Conservation (phyloP, 2,329 filamentous ascomycete species). For the Neonectria coccinea region DNA sequence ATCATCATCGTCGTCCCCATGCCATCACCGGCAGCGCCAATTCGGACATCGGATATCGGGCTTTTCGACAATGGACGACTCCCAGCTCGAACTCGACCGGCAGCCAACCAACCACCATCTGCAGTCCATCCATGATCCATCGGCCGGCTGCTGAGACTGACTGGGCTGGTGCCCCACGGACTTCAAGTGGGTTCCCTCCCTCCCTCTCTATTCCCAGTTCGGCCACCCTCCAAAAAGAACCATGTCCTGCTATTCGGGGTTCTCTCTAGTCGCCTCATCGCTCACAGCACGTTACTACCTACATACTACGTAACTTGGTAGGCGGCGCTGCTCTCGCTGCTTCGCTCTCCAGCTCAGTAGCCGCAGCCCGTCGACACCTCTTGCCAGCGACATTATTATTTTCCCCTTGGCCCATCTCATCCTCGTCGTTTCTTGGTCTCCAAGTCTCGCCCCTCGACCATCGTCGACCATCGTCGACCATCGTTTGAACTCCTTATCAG, state of each 20-base stretch:
- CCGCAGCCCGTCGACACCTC: constrained; percentile 6
- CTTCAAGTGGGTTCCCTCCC: constrained; percentile 17
- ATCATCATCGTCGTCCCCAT: constrained; percentile 7
- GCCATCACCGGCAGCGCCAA: constrained; percentile 13
- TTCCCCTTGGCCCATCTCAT: constrained; percentile 25
- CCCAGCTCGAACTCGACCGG: not conserved
- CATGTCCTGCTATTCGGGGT: constrained; percentile 23
- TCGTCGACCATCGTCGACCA: not conserved
- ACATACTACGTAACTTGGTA: constrained; percentile 9
- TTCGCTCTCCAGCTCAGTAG: constrained; percentile 6
- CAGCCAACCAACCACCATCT: not conserved
- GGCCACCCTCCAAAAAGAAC: constrained; percentile 24
- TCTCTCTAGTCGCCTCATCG: constrained; percentile 27
- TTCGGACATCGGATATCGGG: constrained; percentile 26
- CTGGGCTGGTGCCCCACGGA: constrained; percentile 14
- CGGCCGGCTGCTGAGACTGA: constrained; percentile 4
- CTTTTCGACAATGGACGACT: not conserved
- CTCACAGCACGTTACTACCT: constrained; percentile 7
- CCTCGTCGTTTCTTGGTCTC: constrained; percentile 1
- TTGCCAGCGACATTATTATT: constrained; percentile 19
- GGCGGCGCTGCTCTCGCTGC: constrained; percentile 9
- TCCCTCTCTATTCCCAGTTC: constrained; percentile 15
- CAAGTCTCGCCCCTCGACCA: constrained; percentile 2
- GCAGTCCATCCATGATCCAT: constrained; percentile 3
- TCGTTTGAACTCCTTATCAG: constrained; percentile 9